Base-by-base conservation (phyloP, 1,284 basidiomycete species). In the Rhodotorula sp. region DNA sequence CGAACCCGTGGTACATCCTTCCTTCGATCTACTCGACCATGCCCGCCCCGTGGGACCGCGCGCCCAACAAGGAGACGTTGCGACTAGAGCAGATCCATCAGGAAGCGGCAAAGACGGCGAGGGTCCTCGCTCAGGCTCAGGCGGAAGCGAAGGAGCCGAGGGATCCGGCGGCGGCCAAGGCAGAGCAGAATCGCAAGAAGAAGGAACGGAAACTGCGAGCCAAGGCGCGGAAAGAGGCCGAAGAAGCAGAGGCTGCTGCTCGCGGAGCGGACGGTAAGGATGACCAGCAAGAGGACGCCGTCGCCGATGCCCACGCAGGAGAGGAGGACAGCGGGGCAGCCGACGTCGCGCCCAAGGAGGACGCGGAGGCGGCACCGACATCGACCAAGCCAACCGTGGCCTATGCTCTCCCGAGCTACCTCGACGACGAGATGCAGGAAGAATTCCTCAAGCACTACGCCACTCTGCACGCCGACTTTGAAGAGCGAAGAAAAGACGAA, bases 101-200 rank as follows among this genome's bases (percentile, higher is more conserved):
- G 12, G 62, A 47, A 18, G 52, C 62, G 43, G 39, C 43, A 5
- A 31, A 54, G 14, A 15, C 43, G 52, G 10, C 23, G 43, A 46
- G 29, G 39, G 26, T 20, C 43, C 20, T 57, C 21, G 52, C 31
- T 29, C 15, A 31, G 54, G 54, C 54, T 3, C 34, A 46, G 54
- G 7, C 23, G 12, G 61, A 62, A 26, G 61, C 61, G 21, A 46
- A 46, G 23, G 39, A 46, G 43, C 39, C 23, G 23, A 52, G 54
- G 43, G 62, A 64, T 54, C 54, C 62, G 43, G 62, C 62, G 4
- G 54, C 43, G 43, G 18, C 34, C 15, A 56, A 54, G 43, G 62
- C 62, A 16, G 62, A 64, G 62, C 52, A 56, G 43, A 64, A 64
- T 54, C 54, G 62, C 20, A 64, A 64, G 62, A 64, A 64, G 54